Conservation (phyloP, 2,329 filamentous ascomycete genomes). For the Emmonsiellopsis sp. region DNA sequence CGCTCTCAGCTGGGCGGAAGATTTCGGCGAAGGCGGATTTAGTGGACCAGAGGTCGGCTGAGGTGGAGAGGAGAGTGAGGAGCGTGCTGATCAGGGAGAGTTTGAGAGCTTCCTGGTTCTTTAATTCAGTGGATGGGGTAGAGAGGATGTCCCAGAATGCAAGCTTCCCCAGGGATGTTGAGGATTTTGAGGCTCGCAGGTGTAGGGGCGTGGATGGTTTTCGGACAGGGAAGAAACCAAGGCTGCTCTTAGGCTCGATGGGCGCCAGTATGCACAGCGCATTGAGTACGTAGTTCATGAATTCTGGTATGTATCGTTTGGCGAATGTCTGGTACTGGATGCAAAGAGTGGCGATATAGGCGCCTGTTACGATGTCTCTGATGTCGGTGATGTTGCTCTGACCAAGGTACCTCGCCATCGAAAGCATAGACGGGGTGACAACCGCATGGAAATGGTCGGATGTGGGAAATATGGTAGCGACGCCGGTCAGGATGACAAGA, state of each 20-base stretch:
- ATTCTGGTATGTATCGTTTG: constrained; percentile 82
- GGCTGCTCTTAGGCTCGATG: constrained; percentile 33
- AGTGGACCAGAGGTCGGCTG: constrained; percentile 62
- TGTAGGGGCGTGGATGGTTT: constrained; percentile 44
- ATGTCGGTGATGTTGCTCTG: constrained; percentile 60
- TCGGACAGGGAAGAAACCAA: constrained; percentile 54
- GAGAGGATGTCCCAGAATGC: constrained; percentile 49
- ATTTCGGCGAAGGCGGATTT: constrained; percentile 71
- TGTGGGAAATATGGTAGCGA: constrained; percentile 80
- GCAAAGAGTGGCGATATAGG: constrained; percentile 68
- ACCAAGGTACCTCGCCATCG: constrained; percentile 74
- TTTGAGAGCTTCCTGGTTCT: constrained; percentile 35
- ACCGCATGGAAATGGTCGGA: constrained; percentile 97
- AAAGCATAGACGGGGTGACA: constrained; percentile 77
- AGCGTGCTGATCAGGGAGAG: constrained; percentile 54
- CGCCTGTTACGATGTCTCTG: constrained; percentile 60
- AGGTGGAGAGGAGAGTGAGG: constrained; percentile 54
- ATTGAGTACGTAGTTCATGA: constrained; percentile 71
- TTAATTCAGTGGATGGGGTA: constrained; percentile 8
- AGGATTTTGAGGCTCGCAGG: constrained; percentile 26
- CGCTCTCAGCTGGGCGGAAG: constrained; percentile 54
- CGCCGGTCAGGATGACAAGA: constrained; percentile 70
- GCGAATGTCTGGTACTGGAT: constrained; percentile 75
- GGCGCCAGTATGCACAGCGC: constrained; percentile 61
- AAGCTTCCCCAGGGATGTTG: constrained; percentile 41